Conservation (phyloP, 768 basidiomycete genomes). For the Phallus indusiatus region DNA sequence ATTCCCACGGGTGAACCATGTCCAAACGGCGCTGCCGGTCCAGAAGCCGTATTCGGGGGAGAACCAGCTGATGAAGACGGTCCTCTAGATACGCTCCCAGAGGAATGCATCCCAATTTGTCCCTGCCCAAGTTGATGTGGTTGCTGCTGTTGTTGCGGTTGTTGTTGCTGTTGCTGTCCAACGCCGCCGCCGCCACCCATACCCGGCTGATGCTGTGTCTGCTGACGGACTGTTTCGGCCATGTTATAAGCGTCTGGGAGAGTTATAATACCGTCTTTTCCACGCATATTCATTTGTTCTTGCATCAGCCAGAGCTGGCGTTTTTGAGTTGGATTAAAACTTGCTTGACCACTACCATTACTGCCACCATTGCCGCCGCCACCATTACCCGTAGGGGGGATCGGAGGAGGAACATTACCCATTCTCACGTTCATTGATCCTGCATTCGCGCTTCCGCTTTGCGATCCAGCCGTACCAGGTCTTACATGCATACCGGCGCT, state of each 20-base stretch:
- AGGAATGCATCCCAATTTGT: conserved; percentile 17
- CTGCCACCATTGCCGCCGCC: conserved; percentile 16
- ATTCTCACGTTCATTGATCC: background rate
- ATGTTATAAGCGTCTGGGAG: conserved; percentile 14
- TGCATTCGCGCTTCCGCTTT: background rate
- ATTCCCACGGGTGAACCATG: conserved; percentile 35
- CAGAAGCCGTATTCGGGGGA: conserved; percentile 24
- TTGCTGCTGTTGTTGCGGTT: conserved; percentile 22
- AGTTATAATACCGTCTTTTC: background rate
- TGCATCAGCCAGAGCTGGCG: conserved; percentile 33
- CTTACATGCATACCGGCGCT: background rate
- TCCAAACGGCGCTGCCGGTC: conserved; percentile 23
- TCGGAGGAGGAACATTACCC: background rate
- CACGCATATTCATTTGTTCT: conserved; percentile 20
- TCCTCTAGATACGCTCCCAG: conserved; percentile 13
- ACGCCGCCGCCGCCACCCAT: conserved; percentile 12
- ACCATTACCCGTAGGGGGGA: background rate
- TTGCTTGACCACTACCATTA: no score
- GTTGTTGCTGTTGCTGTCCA: conserved; percentile 18
- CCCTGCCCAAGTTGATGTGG: conserved; percentile 21
- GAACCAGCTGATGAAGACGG: conserved; percentile 36
- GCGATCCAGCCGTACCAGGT: background rate
- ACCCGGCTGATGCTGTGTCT: conserved; percentile 27
- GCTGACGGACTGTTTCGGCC: conserved; percentile 20
- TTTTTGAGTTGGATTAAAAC: conserved; percentile 30